phyloP scores from a whole-genome alignment of 768 basidiomycete genomes.

The Mycena alexandri region DNA sequence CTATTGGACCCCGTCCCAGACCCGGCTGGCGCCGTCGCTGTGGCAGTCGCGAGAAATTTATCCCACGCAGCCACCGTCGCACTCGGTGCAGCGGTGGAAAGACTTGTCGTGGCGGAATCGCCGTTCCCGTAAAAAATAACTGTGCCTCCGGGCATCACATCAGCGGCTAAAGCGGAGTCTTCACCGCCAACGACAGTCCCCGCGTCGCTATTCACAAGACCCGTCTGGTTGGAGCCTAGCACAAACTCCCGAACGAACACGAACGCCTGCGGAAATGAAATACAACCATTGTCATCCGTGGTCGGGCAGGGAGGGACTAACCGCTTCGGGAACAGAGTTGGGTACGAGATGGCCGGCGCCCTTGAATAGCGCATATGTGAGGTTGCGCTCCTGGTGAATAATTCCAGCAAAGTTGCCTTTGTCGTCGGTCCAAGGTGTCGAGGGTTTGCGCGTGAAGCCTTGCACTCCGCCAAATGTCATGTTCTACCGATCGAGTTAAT shows the following conservation, averaged over 20 bases:
- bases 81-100: constrained; percentile 52
- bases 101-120: constrained; percentile 44
- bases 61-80: constrained; percentile 52
- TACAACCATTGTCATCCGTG: neutral
- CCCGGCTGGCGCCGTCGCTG: constrained; percentile 1
- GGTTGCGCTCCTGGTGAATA: constrained; percentile 65
- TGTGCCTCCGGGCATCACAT: constrained; percentile 53
- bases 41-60: constrained; percentile 44
- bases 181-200: constrained; percentile 60
- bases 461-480: constrained; percentile 67
- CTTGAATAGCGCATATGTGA: constrained; percentile 44
- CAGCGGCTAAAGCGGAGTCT: constrained; percentile 49
- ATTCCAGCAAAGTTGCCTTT: constrained; percentile 59
- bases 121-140: constrained; percentile 59
- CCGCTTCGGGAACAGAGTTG: constrained; percentile 30
- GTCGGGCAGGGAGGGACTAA: neutral
- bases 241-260: constrained; percentile 63
- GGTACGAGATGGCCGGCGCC: constrained; percentile 40
- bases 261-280: constrained; percentile 49
- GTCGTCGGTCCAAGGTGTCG: constrained; percentile 63
- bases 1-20: neutral
- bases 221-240: constrained; percentile 61
- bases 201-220: constrained; percentile 50
- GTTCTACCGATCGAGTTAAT: constrained; percentile 50
- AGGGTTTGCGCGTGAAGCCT: constrained; percentile 63